Percentiles rank a stretch among this genome's conserved stretches.
Evolutionary conservation across 1,139 yeast species (phyloP).

Genomic region (Yamadazyma diddensiae): DNA sequence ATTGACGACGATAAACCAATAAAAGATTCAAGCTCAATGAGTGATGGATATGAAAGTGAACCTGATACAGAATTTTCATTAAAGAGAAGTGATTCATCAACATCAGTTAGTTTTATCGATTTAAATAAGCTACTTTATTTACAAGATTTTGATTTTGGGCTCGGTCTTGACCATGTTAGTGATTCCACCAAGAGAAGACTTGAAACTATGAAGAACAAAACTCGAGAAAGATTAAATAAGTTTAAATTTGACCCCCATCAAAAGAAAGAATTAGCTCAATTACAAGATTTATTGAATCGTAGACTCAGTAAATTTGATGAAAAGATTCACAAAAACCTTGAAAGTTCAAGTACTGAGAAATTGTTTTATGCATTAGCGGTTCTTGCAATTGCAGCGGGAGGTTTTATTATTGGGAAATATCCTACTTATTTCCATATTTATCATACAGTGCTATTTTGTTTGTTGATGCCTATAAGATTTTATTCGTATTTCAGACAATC

Average conservation of each 20-base stretch:
- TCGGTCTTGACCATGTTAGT: constrained; percentile 36
- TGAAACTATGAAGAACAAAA: constrained; percentile 34
- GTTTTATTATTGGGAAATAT: constrained; percentile 72
- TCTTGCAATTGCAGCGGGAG: constrained; percentile 65
- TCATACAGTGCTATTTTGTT: constrained; percentile 59
- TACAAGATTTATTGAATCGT: constrained; percentile 33
- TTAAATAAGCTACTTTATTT: constrained; percentile 35
- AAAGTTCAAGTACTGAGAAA: constrained; percentile 71
- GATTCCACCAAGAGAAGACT: constrained; percentile 35
- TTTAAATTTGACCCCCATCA: constrained; percentile 10
- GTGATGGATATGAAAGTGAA: constrained; percentile 8
- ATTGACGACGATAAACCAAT: constrained; percentile 1
- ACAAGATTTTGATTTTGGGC: constrained; percentile 46
- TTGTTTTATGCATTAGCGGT: constrained; percentile 75
- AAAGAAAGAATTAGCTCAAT: constrained; percentile 23
- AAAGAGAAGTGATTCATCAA: constrained; percentile 29
- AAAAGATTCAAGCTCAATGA: constrained; percentile 1
- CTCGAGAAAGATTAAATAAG: constrained; percentile 31
- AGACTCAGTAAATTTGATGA: constrained; percentile 56
- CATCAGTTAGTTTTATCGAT: constrained; percentile 38
- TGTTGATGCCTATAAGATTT: constrained; percentile 81
- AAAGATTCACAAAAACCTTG: constrained; percentile 48
- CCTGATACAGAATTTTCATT: constrained; percentile 5
- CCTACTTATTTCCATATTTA: constrained; percentile 77
- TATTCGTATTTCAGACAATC: constrained; percentile 77